A percentile compares a stretch with the other conserved stretches of the same genome.
phyloP scores from a whole-genome alignment of 2,329 filamentous ascomycete species.

The Fusarium sterilihyphosum region DNA sequence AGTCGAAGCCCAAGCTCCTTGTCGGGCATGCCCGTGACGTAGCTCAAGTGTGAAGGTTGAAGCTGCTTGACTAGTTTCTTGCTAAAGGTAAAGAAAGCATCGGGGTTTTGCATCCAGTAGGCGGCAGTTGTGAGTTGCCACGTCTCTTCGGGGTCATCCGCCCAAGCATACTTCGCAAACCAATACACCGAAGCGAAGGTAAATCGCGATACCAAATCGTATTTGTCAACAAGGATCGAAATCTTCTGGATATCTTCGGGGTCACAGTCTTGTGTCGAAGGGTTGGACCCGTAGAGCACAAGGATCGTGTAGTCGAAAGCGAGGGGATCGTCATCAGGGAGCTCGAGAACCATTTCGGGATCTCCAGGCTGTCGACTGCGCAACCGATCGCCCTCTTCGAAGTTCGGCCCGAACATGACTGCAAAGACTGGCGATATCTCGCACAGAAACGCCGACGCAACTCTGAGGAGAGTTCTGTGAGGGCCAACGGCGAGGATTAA shows the following conservation, averaged over 20 bases:
- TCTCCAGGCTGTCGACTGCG: background rate
- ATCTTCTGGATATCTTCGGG: conserved; percentile 13
- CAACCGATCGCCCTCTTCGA: conserved; percentile 12
- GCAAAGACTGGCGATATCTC: conserved; percentile 20
- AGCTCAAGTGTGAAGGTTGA: conserved; percentile 1
- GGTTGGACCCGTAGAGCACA: conserved; percentile 15
- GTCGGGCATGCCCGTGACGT: background rate
- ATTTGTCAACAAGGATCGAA: conserved; percentile 16
- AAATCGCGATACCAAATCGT: conserved; percentile 20
- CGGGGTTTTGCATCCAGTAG: conserved; percentile 2
- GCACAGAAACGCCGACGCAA: conserved; percentile 35
- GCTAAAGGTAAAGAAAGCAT: conserved; percentile 17
- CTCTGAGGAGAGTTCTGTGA: conserved; percentile 2
- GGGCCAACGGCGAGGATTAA: conserved; percentile 27
- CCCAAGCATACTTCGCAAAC: conserved; percentile 16
- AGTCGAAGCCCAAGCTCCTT: conserved; percentile 13
- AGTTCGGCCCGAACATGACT: conserved; percentile 21
- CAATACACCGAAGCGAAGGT: conserved; percentile 16
- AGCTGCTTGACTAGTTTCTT: conserved; percentile 20
- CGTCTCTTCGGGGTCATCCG: conserved; percentile 18
- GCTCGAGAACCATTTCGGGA: conserved; percentile 9
- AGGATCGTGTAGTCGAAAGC: conserved; percentile 3
- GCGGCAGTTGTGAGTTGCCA: conserved; percentile 21
- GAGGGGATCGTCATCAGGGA: conserved; percentile 12
- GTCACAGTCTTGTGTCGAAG: background rate